Evolutionary conservation across 176 grass and related monocot genomes (phyloP), one percentile per base, ranked within the genome.

Genomic region (Poa annua): DNA sequence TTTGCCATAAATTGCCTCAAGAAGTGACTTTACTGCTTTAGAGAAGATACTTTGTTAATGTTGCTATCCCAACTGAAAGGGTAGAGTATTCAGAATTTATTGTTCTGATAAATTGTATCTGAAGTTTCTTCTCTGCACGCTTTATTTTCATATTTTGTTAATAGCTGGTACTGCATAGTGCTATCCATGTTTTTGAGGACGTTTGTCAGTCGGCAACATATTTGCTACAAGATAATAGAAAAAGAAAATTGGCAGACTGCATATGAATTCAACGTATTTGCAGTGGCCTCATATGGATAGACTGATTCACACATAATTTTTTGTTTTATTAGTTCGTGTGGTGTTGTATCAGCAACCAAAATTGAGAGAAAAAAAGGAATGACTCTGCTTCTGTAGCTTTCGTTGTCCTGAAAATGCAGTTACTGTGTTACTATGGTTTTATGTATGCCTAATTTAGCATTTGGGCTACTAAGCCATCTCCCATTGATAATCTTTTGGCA

Each of bases 401-500:
- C 25, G 2, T 26, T 69, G 20, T 80, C 47, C 22, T 25, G 79
- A 68, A 84, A 19, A 80, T 68, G 64, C 26, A 8, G 10, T 78
- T 42, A 26, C 24, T 81, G 24, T 69, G 14, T 41, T 19, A 36
- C 50, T 12, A 57, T 29, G 22, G 0, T 32, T 59, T 26, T 17
- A 59, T 64, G 35, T 44, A 79, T 78, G 55, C 21, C 39, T 61
- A 26, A 6, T 48, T 48, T 32, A 66, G 10, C 32, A 66, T 66
- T 80, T 34, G 41, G 25, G 25, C 24, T 7, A 79, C 53, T 21
- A 49, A 81, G 33, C 41, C 63, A 38, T 56, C 57, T 83, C 44
- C 72, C 52, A 70, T 39, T 13, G 10, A 76, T 63, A 83, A 72
- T 81, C 11, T 36, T 55, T 29, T 74, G 44, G 49, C 83, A 99